Percentiles rank a stretch among this genome's conserved stretches.
Evolutionary conservation across 306 rosid genomes (phyloP).

Genomic region (Canavalia ensiformis): DNA sequence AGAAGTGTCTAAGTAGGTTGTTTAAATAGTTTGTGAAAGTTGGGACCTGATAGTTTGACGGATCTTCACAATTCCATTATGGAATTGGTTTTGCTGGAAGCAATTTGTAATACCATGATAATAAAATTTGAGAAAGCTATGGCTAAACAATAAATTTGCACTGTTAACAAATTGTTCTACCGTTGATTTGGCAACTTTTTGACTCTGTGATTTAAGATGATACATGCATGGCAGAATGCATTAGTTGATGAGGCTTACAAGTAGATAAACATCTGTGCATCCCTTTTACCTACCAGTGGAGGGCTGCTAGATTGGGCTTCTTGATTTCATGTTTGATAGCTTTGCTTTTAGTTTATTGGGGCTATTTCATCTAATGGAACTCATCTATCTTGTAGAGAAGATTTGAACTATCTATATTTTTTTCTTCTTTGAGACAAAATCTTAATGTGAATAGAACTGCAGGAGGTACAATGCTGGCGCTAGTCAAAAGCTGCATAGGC

Average conservation of each 20-base stretch:
- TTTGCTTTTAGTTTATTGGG: background rate
- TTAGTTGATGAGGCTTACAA: slow-evolving; percentile 14
- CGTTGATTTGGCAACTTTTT: background rate
- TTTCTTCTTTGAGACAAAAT: slow-evolving; percentile 22
- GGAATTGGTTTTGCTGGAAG: slow-evolving; percentile 22
- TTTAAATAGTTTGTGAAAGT: slow-evolving; percentile 12
- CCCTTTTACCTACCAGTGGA: slow-evolving; percentile 16
- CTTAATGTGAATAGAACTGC: slow-evolving; percentile 48
- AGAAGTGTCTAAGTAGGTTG: slow-evolving; percentile 23
- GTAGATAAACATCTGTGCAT: background rate
- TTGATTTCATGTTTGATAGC: slow-evolving; percentile 1
- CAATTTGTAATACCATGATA: background rate
- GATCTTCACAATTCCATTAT: background rate
- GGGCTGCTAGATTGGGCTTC: background rate
- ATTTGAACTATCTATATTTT: background rate
- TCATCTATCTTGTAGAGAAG: background rate
- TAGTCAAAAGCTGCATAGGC: slow-evolving; percentile 95
- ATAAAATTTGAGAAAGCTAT: slow-evolving; percentile 17
- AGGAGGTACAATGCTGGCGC: slow-evolving; percentile 88
- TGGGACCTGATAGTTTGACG: slow-evolving; percentile 29
- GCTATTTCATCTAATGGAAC: background rate
- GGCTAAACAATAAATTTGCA: slow-evolving; percentile 5
- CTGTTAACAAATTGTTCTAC: background rate
- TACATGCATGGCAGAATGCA: slow-evolving; percentile 4
- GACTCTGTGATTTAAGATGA: background rate